Evolutionary conservation across 768 basidiomycete genomes (phyloP).

Genomic region (Pulveroboletus sp.): DNA sequence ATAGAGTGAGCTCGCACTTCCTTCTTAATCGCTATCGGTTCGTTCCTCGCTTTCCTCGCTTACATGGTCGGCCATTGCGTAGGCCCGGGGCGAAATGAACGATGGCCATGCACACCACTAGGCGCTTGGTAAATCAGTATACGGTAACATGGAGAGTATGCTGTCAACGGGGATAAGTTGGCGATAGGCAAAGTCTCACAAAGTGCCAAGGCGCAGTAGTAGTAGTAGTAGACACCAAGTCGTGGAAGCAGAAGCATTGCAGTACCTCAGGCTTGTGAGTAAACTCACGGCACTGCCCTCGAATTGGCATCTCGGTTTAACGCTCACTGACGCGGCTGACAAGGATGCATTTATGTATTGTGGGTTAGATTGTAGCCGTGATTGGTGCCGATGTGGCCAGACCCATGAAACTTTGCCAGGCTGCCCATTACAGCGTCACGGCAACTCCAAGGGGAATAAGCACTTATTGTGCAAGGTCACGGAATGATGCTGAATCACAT

Average conservation of each 20-base stretch:
- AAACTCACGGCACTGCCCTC: not conserved
- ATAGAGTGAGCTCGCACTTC: not conserved
- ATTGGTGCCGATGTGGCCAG: not conserved
- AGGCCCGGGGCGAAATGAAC: not conserved
- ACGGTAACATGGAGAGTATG: not conserved
- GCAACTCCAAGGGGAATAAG: not conserved
- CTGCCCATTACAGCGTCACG: not conserved
- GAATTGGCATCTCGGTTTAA: not conserved
- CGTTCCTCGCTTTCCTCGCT: conserved; percentile 4
- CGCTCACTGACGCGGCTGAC: conserved; percentile 1
- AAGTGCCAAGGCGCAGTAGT: not conserved
- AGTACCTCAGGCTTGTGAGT: not conserved
- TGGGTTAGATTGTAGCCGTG: too few species aligned
- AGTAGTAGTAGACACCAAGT: too few species aligned
- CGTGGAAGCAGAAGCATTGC: too few species aligned
- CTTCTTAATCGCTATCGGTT: not conserved
- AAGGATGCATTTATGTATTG: too few species aligned
- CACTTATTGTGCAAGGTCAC: not conserved
- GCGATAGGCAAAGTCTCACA: not conserved
- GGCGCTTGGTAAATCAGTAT: conserved; percentile 1
- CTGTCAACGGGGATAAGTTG: not conserved
- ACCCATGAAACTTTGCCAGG: not conserved
- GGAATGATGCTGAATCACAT: not conserved
- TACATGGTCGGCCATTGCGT: not conserved
- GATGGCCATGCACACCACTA: not conserved